Evolutionary conservation across 2,329 filamentous ascomycete species (phyloP), one percentile per base, ranked within the genome.

Genomic region (Scorias spongiosa): DNA sequence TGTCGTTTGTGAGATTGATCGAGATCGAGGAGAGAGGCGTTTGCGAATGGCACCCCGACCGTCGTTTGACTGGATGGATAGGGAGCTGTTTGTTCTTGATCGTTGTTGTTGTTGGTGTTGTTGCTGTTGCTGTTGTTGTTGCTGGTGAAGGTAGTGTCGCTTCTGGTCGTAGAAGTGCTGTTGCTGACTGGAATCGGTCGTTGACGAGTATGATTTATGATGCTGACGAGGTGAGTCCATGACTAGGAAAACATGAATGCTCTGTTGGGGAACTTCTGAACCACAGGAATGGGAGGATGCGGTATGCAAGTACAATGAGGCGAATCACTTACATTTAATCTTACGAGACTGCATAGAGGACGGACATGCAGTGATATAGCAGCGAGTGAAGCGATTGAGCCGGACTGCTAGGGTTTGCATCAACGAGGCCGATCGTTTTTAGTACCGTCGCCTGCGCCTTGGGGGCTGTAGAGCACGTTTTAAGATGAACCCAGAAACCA

Each of bases 161-260:
- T 15, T 15, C 12, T 12, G 11, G 32, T 12, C 11, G 15, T 26
- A 26, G 20, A 26, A 26, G 32, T 36, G 32, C 32, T 36, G 32
- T 12, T 36, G 32, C 32, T 36, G 32, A 36, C 32, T 15, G 3
- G 32, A 5, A 15, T 4, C 5, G 15, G 32, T 36, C 15, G 32
- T 36, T 9, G 32, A 36, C 12, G 32, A 36, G 32, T 12, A 36
- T 29, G 48, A 44, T 14, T 48, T 51, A 47, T 44, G 44, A 44
- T 57, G 54, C 46, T 56, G 49, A 50, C 48, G 48, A 44, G 53
- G 57, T 57, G 57, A 60, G 56, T 57, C 52, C 57, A 60, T 60
- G 53, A 44, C 51, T 37, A 17, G 12, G 5, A 10, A 40, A 20
- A 40, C 45, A 46, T 39, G 42, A 46, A n/a, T 11, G 18, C n/a